Base-by-base conservation (phyloP, 441 rosid species). In the Croton laevigatus region DNA sequence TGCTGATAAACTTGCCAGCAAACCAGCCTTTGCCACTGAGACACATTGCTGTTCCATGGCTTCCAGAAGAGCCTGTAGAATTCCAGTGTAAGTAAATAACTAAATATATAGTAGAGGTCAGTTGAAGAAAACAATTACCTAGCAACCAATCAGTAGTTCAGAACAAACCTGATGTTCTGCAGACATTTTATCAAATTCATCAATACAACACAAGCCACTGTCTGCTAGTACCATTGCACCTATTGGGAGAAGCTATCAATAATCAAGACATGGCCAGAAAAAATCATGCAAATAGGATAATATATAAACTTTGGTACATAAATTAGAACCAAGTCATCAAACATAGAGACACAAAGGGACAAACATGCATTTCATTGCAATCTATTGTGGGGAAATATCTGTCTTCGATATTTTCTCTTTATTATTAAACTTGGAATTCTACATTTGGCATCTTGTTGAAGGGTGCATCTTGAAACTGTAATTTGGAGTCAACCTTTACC, bases 181-280 rank as follows among this genome's bases (percentile, higher is more conserved):
- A n/a, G 97, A 89, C 98, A 95, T 89, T 86, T 95, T 95, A 85
- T 95, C 98, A 79, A 95, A 95, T 81, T 95, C 99, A 65, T 93
- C 99, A 70, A 95, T 95, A 76, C 99, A 93, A 80, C 99, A 95
- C 60, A 95, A 79, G 76, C 99, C 99, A 71, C 97, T 79, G 75
- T 95, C 98, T 55, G 99, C 98, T 74, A 95, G 95, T 61, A 95
- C 99, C 99, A 95, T 93, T 79, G 99, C 99, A 75, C 99, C 99
- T 95, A 80, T 71, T 53, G 75, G 58, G 68, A 82, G 59, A 59
- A 55, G 73, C 6, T 62, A 55, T 13, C 38, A 53, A 34, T 61
- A 40, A 44, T 45, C 66, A 17, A 9, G 44, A 40, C 32, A 8
- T 58, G 16, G 16, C 7, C 9, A 49, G 37, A 65, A 16, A 65